Percentiles rank a stretch among this genome's conserved stretches.
Evolutionary conservation across 495 filamentous ascomycete species (phyloP).

Genomic region (Penicillium samsonianum): DNA sequence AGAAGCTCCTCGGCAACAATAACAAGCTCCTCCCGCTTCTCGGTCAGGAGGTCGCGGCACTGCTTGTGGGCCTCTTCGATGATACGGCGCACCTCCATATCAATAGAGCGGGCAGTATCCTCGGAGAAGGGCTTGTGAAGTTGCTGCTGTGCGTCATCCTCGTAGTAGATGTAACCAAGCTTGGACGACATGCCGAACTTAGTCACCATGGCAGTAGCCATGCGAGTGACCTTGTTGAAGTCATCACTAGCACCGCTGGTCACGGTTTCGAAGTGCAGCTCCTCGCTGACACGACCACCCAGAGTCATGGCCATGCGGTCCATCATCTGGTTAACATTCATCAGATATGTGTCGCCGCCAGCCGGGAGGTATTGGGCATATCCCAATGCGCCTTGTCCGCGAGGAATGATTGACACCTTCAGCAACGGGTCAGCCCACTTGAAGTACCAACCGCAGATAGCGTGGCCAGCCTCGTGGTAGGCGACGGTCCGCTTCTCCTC

Average conservation of each 20-base stretch:
- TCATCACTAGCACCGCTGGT: constrained; percentile 94
- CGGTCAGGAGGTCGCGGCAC: constrained; percentile 77
- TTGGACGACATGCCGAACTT: constrained; percentile 97
- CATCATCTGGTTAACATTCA: constrained; percentile 96
- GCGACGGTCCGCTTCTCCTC: constrained; percentile 93
- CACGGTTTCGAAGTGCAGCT: constrained; percentile 93
- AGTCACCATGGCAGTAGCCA: constrained; percentile 97
- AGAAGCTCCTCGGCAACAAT: constrained; percentile 92
- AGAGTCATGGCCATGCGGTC: constrained; percentile 99
- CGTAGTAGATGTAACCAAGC: constrained; percentile 87
- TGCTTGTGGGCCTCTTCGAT: constrained; percentile 88
- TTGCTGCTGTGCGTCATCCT: constrained; percentile 73
- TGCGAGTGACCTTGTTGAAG: constrained; percentile 96
- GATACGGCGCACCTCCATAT: constrained; percentile 84
- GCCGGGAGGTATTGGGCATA: constrained; percentile 96
- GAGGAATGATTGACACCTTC: constrained; percentile 97
- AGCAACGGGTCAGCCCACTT: constrained; percentile 93
- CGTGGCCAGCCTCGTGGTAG: constrained; percentile 97
- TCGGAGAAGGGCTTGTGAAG: constrained; percentile 95
- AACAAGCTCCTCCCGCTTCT: constrained; percentile 85
- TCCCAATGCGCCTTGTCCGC: constrained; percentile 87
- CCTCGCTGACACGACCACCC: constrained; percentile 89
- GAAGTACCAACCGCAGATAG: constrained; percentile 98
- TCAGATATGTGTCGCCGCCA: constrained; percentile 80
- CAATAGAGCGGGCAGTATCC: constrained; percentile 86